Conservation (phyloP, 805 yeast genomes). For the Yarrowia keelungensis region DNA sequence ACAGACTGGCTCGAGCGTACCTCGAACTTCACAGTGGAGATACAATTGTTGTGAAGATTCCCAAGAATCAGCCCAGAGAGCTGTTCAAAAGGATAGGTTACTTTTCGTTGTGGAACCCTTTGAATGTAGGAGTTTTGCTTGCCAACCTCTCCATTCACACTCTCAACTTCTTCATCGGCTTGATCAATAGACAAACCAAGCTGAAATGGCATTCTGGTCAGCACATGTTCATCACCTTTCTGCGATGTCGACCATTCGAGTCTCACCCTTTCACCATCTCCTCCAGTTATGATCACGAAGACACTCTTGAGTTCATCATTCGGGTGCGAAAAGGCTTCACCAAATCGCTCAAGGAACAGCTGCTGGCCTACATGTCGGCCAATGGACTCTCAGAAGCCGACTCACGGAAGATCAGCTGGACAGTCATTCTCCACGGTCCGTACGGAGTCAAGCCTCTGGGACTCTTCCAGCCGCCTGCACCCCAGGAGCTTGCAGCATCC, state of each 20-base stretch:
- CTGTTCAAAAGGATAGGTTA: neutral
- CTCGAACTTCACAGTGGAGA: constrained; percentile 42
- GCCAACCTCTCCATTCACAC: neutral
- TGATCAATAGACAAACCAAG: constrained; percentile 17
- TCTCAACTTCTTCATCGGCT: constrained; percentile 26
- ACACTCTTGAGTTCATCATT: constrained; percentile 46
- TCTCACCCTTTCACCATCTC: constrained; percentile 46
- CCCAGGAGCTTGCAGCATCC: neutral
- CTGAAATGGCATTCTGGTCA: constrained; percentile 44
- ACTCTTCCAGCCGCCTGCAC: constrained; percentile 27
- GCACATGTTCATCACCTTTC: constrained; percentile 44
- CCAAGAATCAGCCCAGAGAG: constrained; percentile 15
- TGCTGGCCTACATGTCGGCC: constrained; percentile 5
- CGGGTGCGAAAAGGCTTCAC: constrained; percentile 49
- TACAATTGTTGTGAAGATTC: constrained; percentile 41
- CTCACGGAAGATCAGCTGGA: constrained; percentile 13
- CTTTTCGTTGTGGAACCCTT: neutral
- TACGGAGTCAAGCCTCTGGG: constrained; percentile 44
- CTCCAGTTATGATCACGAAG: constrained; percentile 40
- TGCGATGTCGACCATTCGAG: constrained; percentile 42
- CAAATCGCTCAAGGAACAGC: constrained; percentile 40
- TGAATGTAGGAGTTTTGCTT: neutral
- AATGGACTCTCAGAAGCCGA: neutral
- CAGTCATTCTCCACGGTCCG: constrained; percentile 44
- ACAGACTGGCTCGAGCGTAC: constrained; percentile 41